Evolutionary conservation across 108 stramenopile species (phyloP).

Genomic region (Discostella pseudostelligera): DNA sequence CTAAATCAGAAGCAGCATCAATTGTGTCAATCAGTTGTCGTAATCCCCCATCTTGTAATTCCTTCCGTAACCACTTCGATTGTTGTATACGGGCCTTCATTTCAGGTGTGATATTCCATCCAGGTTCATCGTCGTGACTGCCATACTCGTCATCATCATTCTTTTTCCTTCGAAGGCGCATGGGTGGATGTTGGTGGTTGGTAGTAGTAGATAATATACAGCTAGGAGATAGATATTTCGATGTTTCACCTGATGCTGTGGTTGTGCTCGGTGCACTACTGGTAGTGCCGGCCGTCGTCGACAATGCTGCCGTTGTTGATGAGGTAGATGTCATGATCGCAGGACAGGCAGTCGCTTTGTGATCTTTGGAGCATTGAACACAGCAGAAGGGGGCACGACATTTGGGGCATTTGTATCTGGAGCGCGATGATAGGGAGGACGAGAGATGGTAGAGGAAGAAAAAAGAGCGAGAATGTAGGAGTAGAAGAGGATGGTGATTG

Average conservation of each 20-base stretch:
- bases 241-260: background rate
- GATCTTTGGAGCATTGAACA: constrained; percentile 70
- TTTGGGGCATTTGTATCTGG: constrained; percentile 85
- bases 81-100: constrained; percentile 61
- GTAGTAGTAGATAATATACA: background rate
- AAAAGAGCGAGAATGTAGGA: too few species aligned
- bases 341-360: constrained; percentile 56
- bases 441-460: background rate
- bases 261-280: background rate
- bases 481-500: background rate
- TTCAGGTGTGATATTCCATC: constrained; percentile 72
- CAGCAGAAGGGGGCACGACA: constrained; percentile 75
- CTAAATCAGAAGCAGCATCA: constrained; percentile 38
- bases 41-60: constrained; percentile 71
- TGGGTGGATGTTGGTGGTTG: constrained; percentile 5
- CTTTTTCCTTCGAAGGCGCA: constrained; percentile 3
- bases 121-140: constrained; percentile 54
- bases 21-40: constrained; percentile 59
- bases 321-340: too few species aligned
- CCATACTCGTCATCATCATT: constrained; percentile 51
- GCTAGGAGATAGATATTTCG: background rate
- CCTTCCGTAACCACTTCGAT: constrained; percentile 64
- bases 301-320: background rate
- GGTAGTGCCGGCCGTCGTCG: constrained; percentile 6
- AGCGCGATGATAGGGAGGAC: background rate